These are phyloP conservation scores for Hippophae tibetana DNA, from an alignment of 306 rosid genomes.

Conservation along the genomic window DNA sequence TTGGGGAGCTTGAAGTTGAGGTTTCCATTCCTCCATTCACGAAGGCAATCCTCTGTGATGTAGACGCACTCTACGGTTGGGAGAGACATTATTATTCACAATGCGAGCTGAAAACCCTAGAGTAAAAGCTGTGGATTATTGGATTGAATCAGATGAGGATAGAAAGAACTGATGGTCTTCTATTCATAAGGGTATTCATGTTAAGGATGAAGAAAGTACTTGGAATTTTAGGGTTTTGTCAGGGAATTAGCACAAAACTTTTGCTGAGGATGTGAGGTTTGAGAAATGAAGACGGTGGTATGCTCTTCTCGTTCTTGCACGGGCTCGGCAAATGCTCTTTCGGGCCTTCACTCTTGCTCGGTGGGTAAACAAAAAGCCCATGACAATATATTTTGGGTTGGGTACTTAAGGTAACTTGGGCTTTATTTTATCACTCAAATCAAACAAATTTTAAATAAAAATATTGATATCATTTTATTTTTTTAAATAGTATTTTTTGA, in stretches of 20 bases:
- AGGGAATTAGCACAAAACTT: neutral
- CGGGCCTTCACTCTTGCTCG: too few relatives aligned
- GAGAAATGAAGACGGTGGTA: neutral
- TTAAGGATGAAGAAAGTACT: neutral
- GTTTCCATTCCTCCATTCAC: conserved; percentile 81
- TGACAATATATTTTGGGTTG: too few relatives aligned
- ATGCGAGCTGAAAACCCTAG: conserved; percentile 24
- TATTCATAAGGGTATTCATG: neutral
- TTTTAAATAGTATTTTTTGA: too few relatives aligned
- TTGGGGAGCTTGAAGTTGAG: conserved; percentile 44
- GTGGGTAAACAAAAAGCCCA: too few relatives aligned
- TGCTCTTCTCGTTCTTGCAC: too few relatives aligned
- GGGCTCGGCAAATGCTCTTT: too few relatives aligned
- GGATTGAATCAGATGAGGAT: neutral
- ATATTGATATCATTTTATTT: too few relatives aligned
- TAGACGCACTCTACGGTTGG: conserved; percentile 53
- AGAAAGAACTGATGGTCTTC: neutral
- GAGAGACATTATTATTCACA: conserved; percentile 63
- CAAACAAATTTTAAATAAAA: too few relatives aligned
- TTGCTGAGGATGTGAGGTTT: neutral
- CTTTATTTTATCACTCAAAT: too few relatives aligned
- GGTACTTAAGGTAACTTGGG: too few relatives aligned
- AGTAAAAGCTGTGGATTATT: neutral
- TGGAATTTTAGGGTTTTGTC: neutral
- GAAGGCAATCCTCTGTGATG: conserved; percentile 60